Conservation (phyloP, 2,329 filamentous ascomycete genomes). For the Drechslerella coelobrocha region DNA sequence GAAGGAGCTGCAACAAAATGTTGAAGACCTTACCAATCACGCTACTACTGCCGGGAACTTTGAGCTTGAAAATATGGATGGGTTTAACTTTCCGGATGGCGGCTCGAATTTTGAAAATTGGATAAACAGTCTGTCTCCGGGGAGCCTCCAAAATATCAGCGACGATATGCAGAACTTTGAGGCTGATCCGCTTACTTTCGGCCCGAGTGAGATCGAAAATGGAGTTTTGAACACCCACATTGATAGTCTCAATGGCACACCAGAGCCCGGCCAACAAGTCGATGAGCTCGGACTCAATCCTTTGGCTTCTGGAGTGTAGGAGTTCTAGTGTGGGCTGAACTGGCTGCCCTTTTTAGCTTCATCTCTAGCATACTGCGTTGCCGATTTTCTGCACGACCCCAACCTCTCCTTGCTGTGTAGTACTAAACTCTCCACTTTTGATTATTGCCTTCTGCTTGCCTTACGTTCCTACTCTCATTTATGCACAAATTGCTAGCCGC, state of each 20-base stretch:
- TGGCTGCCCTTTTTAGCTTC: constrained; percentile 2
- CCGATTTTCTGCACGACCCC: no score
- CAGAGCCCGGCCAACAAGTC: constrained; percentile 25
- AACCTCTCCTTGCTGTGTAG: no score
- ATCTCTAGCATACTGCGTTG: not conserved
- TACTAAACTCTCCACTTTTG: no score
- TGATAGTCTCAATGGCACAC: constrained; percentile 38
- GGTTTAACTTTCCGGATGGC: constrained; percentile 31
- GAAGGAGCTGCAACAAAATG: constrained; percentile 40
- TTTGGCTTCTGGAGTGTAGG: constrained; percentile 34
- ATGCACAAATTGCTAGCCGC: no score
- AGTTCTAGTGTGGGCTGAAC: constrained; percentile 15
- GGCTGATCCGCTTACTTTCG: constrained; percentile 24
- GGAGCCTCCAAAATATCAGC: constrained; percentile 35
- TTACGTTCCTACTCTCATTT: no score
- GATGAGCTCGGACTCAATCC: constrained; percentile 22
- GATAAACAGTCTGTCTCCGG: constrained; percentile 37
- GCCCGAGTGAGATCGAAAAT: constrained; percentile 27
- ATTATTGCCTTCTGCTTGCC: no score
- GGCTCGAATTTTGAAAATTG: constrained; percentile 38
- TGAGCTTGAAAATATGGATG: constrained; percentile 27
- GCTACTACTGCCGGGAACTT: constrained; percentile 18
- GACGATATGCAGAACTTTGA: constrained; percentile 38
- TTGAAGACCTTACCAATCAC: constrained; percentile 34
- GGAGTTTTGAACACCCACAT: constrained; percentile 45